Conservation (phyloP, 768 basidiomycete genomes). For the Tricholoma hemisulphureum region DNA sequence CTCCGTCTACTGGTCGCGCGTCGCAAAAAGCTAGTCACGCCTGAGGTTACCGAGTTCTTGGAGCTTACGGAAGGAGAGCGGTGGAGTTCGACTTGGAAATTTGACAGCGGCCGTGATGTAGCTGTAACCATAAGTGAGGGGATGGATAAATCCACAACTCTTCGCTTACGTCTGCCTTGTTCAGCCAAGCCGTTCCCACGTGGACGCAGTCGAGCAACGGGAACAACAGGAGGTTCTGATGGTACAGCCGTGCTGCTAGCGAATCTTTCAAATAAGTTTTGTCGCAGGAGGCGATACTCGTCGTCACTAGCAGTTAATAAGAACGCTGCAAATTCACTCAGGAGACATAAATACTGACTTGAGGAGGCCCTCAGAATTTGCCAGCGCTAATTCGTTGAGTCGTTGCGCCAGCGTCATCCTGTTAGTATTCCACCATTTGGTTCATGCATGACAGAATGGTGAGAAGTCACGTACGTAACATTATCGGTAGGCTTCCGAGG, state of each 20-base stretch:
- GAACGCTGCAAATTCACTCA: background rate
- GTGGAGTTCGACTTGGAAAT: constrained; percentile 41
- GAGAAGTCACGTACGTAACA: constrained; percentile 49
- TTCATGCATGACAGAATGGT: constrained; percentile 3
- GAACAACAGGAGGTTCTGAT: constrained; percentile 61
- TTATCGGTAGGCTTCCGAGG: constrained; percentile 43
- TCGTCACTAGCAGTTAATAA: constrained; percentile 57
- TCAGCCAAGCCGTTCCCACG: constrained; percentile 26
- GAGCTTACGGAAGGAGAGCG: constrained; percentile 54
- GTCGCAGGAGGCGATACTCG: constrained; percentile 80
- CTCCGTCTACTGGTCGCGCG: constrained; percentile 44
- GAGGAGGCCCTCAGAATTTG: constrained; percentile 78
- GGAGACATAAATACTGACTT: constrained; percentile 45
- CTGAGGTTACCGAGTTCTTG: constrained; percentile 50
- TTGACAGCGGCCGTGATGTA: constrained; percentile 36
- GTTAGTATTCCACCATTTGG: constrained; percentile 6
- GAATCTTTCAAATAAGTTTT: constrained; percentile 81
- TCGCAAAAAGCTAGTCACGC: constrained; percentile 50
- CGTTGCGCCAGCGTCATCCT: constrained; percentile 79
- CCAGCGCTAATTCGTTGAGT: constrained; percentile 74
- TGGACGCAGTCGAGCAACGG: constrained; percentile 40
- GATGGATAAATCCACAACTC: background rate
- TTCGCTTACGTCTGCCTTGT: constrained; percentile 35
- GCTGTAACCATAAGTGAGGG: constrained; percentile 20
- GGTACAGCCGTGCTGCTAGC: constrained; percentile 58